Base-by-base conservation (phyloP, 805 yeast genomes). In the Yarrowia keelungensis region DNA sequence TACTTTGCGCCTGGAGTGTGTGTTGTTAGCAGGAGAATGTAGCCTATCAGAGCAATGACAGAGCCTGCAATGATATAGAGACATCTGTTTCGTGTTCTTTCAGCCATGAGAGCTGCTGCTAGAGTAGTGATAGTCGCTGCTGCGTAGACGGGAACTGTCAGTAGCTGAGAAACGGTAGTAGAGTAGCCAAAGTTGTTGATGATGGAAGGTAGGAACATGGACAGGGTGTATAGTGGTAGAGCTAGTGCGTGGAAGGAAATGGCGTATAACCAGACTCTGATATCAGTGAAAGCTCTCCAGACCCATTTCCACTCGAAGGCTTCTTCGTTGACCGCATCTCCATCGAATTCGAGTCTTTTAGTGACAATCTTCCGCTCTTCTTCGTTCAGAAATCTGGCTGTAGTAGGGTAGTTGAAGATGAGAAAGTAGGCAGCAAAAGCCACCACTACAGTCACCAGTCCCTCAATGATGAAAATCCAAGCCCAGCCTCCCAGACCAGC, bases 121-220 rank as follows among this genome's bases (percentile, higher is more conserved):
- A 59, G 43, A 16, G 66, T 59, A 0, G 66, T 59, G 19, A 59
- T 59, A 3, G 66, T 59, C 2, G 84, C 85, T 1, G 87, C 80
- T 2, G 79, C 72, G 71, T 82, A 82, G 38, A 81, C 76, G 9
- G 85, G 85, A 22, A 82, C 81, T 0, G 84, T 79, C 76, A 83
- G 70, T 12, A 82, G 76, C 72, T 83, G 85, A 0, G 85, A 80
- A 19, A 72, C 74, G 39, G 80, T 76, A 36, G 77, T 75, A 53
- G 81, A 73, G 73, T 81, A 82, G 1, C 86, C 86, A 75, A 83
- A 76, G 67, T 76, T 78, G 58, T 74, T 79, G 69, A 83, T 79
- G 69, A 83, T 80, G 3, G 84, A 78, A 10, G 86, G 85, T 41
- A 83, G 72, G 69, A 83, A 82, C 19, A 81, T 77, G 26, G 85